These are phyloP conservation scores for Fraxinus ornus DNA, from an alignment of 305 asterid species.

Conservation along the genomic window DNA sequence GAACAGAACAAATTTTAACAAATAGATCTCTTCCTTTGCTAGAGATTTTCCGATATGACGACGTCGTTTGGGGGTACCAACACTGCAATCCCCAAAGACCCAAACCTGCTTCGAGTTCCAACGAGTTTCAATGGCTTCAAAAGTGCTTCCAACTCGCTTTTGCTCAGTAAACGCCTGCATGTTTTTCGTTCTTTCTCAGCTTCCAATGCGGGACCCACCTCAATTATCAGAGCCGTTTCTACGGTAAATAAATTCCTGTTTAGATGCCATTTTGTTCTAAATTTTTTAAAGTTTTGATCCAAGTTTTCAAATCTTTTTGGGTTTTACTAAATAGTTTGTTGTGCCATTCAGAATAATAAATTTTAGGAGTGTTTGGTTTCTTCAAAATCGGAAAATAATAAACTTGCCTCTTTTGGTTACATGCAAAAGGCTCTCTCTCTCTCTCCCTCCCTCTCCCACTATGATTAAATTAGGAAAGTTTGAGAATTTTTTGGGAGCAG, in stretches of 20 bases:
- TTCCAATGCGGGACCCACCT: conserved; percentile 26
- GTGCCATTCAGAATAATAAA: not conserved
- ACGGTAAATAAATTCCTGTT: conserved; percentile 37
- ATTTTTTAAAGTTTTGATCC: not conserved
- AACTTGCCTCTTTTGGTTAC: not conserved
- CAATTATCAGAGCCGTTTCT: conserved; percentile 61
- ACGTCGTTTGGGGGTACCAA: conserved; percentile 58
- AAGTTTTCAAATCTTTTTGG: not conserved
- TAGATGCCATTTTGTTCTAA: not conserved
- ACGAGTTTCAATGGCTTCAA: conserved; percentile 47
- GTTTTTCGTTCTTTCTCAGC: conserved; percentile 31
- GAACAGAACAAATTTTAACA: not conserved
- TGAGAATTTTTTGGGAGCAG: not conserved
- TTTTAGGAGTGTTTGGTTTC: not conserved
- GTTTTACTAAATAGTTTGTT: not conserved
- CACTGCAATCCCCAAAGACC: conserved; percentile 35
- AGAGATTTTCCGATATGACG: conserved; percentile 42
- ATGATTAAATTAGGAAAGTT: not conserved
- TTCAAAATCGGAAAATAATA: not conserved
- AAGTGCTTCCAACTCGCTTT: conserved; percentile 49
- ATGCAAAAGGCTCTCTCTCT: not conserved
- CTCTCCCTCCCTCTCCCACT: not conserved
- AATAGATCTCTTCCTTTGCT: not conserved
- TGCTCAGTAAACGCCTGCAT: conserved; percentile 46
- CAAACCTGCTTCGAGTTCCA: conserved; percentile 43